A percentile compares a stretch with the other conserved stretches of the same genome.
Conservation (phyloP, 2,329 filamentous ascomycete species). For the Elsinoe perseae region DNA sequence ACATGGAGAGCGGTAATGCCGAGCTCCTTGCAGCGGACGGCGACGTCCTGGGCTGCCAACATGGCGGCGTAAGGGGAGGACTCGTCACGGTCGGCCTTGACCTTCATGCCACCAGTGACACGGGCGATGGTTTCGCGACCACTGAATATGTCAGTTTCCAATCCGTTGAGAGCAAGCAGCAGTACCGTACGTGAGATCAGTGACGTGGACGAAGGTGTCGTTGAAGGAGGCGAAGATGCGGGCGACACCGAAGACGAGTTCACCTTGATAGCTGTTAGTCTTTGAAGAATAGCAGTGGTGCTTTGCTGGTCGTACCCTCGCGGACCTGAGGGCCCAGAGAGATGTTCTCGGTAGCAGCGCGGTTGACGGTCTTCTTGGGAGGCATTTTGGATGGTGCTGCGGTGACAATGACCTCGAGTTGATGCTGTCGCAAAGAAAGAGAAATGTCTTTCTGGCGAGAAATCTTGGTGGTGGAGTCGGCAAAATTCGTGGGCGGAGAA, state of each 20-base stretch:
- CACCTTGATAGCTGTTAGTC: constrained; percentile 50
- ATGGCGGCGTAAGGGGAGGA: constrained; percentile 99
- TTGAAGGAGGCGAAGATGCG: constrained; percentile 85
- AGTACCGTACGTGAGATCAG: constrained; percentile 67
- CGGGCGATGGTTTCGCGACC: constrained; percentile 99
- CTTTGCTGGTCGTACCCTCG: constrained; percentile 59
- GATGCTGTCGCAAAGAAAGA: constrained; percentile 13
- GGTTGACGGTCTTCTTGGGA: constrained; percentile 81
- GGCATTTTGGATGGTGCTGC: constrained; percentile 60
- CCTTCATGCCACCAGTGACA: constrained; percentile 99
- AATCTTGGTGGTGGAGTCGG: constrained; percentile 16
- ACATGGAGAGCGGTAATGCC: constrained; percentile 96
- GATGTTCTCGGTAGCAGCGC: constrained; percentile 88
- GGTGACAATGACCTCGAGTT: constrained; percentile 14
- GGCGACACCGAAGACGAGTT: constrained; percentile 96
- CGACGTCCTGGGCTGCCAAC: constrained; percentile 95
- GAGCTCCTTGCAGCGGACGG: constrained; percentile 78
- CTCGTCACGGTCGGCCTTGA: constrained; percentile 99
- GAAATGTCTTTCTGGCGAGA: not conserved
- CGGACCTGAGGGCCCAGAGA: constrained; percentile 93
- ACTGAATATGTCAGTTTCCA: constrained; percentile 42
- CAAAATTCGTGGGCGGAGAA: constrained; percentile 4
- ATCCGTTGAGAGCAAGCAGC: not conserved
- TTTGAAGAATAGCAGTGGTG: constrained; percentile 15
- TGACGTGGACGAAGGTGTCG: constrained; percentile 77